Percentiles rank a stretch among this genome's conserved stretches.
phyloP scores from a whole-genome alignment of 1,284 basidiomycete species.

The Pholiota adiposa region DNA sequence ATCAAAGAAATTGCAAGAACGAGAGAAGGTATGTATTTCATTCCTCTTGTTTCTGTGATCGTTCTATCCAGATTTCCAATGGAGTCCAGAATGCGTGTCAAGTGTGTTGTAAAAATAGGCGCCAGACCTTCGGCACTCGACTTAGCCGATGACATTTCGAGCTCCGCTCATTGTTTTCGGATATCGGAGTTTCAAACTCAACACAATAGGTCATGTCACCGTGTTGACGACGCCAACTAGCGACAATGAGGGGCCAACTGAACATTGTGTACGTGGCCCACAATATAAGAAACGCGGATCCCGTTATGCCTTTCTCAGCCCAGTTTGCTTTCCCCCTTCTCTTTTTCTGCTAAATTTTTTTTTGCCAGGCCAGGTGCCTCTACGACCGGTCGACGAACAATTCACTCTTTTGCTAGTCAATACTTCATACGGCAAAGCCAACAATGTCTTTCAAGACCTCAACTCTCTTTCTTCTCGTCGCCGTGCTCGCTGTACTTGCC shows the following conservation, averaged over 20 bases:
- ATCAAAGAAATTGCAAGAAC: neutral
- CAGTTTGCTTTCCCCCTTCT: slow-evolving; percentile 12
- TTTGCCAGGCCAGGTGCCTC: slow-evolving; percentile 32
- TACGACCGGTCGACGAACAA: slow-evolving; percentile 21
- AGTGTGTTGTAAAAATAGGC: too few species aligned
- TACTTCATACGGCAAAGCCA: slow-evolving; percentile 5
- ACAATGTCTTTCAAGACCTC: slow-evolving; percentile 23
- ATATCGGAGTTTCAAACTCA: neutral
- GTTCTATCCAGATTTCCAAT: too few species aligned
- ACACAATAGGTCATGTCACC: neutral
- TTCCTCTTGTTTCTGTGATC: too few species aligned
- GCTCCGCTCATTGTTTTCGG: neutral
- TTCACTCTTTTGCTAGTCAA: slow-evolving; percentile 15
- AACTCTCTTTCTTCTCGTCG: slow-evolving; percentile 21
- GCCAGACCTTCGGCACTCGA: neutral
- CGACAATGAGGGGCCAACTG: slow-evolving; percentile 6
- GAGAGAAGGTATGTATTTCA: neutral
- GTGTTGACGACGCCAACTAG: neutral
- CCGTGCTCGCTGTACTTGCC: slow-evolving; percentile 24
- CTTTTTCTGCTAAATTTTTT: slow-evolving; percentile 18
- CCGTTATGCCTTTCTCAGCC: slow-evolving; percentile 19
- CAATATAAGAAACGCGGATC: slow-evolving; percentile 14
- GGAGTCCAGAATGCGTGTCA: too few species aligned
- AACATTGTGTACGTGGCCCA: slow-evolving; percentile 1
- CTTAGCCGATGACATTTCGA: neutral